Evolutionary conservation across 352 stramenopile species (phyloP).

Genomic region (Phytophthora hibernalis): DNA sequence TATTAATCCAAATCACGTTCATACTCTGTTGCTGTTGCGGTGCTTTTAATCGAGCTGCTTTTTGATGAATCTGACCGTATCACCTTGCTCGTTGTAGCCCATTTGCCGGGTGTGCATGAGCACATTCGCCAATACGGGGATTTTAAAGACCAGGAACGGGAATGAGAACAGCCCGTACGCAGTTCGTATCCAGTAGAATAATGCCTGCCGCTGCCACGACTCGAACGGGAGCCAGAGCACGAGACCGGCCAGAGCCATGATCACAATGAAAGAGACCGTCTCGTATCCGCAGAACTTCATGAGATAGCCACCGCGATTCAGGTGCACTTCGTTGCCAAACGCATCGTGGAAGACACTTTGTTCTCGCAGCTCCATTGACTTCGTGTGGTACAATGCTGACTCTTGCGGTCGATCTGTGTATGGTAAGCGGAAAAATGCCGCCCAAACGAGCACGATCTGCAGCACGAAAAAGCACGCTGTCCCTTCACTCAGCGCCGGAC

Average conservation of each 20-base stretch:
- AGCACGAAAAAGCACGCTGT: conserved; percentile 86
- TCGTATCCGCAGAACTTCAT: conserved; percentile 91
- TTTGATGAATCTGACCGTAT: conserved; percentile 70
- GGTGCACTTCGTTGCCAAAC: conserved; percentile 83
- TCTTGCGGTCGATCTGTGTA: conserved; percentile 79
- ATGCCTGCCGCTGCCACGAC: conserved; percentile 78
- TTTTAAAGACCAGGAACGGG: conserved; percentile 91
- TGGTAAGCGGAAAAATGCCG: conserved; percentile 84
- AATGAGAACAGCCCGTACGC: conserved; percentile 86
- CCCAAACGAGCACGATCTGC: conserved; percentile 86
- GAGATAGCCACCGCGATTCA: conserved; percentile 83
- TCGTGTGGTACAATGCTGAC: conserved; percentile 57
- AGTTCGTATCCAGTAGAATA: conserved; percentile 91
- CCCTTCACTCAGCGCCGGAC: conserved; percentile 67
- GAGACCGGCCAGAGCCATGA: conserved; percentile 62
- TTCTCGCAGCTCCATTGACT: conserved; percentile 53
- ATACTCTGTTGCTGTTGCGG: neutral
- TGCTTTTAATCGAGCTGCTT: conserved; percentile 36
- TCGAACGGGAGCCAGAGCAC: conserved; percentile 78
- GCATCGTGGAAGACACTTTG: conserved; percentile 70
- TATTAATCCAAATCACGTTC: conserved; percentile 37
- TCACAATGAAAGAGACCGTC: conserved; percentile 80
- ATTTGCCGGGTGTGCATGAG: conserved; percentile 86
- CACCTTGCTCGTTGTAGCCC: conserved; percentile 85
- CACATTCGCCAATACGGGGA: conserved; percentile 83